Conservation (phyloP, 495 filamentous ascomycete genomes). For the Neurospora sp. region DNA sequence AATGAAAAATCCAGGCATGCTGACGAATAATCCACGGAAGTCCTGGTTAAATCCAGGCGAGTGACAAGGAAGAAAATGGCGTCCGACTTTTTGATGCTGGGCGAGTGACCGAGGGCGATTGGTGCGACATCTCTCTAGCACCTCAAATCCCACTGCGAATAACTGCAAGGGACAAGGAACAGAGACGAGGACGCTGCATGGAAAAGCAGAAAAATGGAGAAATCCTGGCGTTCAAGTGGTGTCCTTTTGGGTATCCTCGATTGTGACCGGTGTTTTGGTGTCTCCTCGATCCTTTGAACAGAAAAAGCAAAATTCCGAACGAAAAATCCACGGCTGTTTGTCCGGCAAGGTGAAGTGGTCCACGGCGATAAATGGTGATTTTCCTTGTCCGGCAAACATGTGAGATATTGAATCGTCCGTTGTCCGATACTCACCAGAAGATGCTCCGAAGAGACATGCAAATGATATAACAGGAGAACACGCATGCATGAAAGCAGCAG, state of each 20-base stretch:
- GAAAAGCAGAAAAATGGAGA: background rate
- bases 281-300: background rate
- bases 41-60: background rate
- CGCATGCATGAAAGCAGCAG: background rate
- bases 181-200: background rate
- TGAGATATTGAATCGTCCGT: background rate
- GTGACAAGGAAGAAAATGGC: background rate
- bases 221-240: background rate
- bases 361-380: background rate
- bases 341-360: background rate
- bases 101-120: background rate
- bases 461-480: background rate
- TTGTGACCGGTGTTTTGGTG: background rate
- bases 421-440: background rate
- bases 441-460: background rate
- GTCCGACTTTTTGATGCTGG: background rate
- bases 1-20: background rate
- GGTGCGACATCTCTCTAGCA: background rate
- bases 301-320: background rate
- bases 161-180: background rate
- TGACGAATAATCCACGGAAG: background rate
- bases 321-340: background rate
- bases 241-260: background rate
- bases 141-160: background rate
- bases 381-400: background rate